phyloP scores from a whole-genome alignment of 306 rosid species.

The Begonia loranthoides region DNA sequence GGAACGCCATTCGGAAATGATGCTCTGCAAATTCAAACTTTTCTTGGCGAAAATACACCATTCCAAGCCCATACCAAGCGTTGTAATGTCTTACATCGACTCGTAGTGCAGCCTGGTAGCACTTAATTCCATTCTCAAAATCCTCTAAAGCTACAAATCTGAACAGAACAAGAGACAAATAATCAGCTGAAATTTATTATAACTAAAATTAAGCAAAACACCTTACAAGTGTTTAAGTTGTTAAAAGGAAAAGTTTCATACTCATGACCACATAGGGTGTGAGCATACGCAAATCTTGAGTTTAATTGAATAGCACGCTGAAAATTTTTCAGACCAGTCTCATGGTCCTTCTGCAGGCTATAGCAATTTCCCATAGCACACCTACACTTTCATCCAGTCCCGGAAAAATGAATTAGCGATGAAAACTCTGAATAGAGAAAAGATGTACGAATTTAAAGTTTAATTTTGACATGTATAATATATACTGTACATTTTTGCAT shows the following conservation, averaged over 20 bases:
- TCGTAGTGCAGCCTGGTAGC: conserved; percentile 86
- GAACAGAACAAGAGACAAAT: conserved; percentile 10
- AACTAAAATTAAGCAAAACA: conserved; percentile 1
- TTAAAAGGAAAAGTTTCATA: conserved; percentile 22
- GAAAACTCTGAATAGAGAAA: too few relatives aligned
- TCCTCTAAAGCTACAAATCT: conserved; percentile 92
- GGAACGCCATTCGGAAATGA: conserved; percentile 82
- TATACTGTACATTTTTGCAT: too few relatives aligned
- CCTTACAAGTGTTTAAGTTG: conserved; percentile 2
- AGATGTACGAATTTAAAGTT: too few relatives aligned
- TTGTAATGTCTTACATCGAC: conserved; percentile 89
- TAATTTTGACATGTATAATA: too few relatives aligned
- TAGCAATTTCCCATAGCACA: conserved; percentile 62
- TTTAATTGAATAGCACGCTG: conserved; percentile 92
- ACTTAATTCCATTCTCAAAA: conserved; percentile 86
- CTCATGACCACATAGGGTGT: conserved; percentile 99
- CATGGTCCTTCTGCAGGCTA: conserved; percentile 54
- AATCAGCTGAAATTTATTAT: conserved; percentile 13
- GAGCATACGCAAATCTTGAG: conserved; percentile 94
- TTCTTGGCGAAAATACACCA: conserved; percentile 91
- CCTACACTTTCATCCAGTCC: conserved; percentile 21
- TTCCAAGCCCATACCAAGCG: conserved; percentile 98
- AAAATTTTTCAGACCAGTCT: conserved; percentile 65
- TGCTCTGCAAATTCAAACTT: conserved; percentile 86
- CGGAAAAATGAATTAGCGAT: too few relatives aligned